phyloP scores from a whole-genome alignment of 2,329 filamentous ascomycete genomes.

The Ophiostoma triangulosporum region DNA sequence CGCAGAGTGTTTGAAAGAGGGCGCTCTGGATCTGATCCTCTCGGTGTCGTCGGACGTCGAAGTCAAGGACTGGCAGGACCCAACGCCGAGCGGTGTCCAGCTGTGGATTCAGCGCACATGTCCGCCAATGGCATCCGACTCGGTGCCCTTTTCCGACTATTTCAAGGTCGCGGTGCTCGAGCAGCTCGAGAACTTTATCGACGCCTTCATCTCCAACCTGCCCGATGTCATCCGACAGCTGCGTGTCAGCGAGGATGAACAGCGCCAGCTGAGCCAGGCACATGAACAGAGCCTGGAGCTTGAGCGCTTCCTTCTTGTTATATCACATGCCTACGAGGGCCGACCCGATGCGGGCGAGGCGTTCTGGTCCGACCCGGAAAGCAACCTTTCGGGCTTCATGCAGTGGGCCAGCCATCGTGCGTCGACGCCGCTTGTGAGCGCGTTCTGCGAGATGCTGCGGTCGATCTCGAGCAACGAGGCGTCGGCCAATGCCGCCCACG shows the following conservation, averaged over 20 bases:
- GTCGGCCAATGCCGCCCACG: slow-evolving; percentile 73
- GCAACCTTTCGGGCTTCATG: slow-evolving; percentile 86
- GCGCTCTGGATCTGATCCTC: slow-evolving; percentile 83
- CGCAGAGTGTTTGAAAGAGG: slow-evolving; percentile 66
- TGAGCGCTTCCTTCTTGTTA: slow-evolving; percentile 82
- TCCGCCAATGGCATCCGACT: slow-evolving; percentile 51
- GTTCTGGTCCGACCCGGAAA: slow-evolving; percentile 88
- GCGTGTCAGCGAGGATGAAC: slow-evolving; percentile 80
- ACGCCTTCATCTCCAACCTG: slow-evolving; percentile 89
- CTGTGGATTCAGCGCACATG: slow-evolving; percentile 74
- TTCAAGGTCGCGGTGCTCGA: slow-evolving; percentile 64
- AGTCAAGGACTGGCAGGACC: slow-evolving; percentile 73
- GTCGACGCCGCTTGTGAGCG: slow-evolving; percentile 88
- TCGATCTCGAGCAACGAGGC: slow-evolving; percentile 72
- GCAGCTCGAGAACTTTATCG: slow-evolving; percentile 74
- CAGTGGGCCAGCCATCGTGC: slow-evolving; percentile 94
- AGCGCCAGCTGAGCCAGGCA: slow-evolving; percentile 52
- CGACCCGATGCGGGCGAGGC: slow-evolving; percentile 71
- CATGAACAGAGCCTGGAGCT: slow-evolving; percentile 61
- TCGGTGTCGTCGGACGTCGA: slow-evolving; percentile 72
- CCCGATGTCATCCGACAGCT: slow-evolving; percentile 80
- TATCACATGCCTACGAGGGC: slow-evolving; percentile 81
- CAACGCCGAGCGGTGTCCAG: slow-evolving; percentile 69
- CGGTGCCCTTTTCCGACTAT: slow-evolving; percentile 52
- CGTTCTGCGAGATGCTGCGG: slow-evolving; percentile 92